These are phyloP conservation scores for Fusarium buxicola DNA, from an alignment of 2,329 filamentous ascomycete species.

Conservation along the genomic window DNA sequence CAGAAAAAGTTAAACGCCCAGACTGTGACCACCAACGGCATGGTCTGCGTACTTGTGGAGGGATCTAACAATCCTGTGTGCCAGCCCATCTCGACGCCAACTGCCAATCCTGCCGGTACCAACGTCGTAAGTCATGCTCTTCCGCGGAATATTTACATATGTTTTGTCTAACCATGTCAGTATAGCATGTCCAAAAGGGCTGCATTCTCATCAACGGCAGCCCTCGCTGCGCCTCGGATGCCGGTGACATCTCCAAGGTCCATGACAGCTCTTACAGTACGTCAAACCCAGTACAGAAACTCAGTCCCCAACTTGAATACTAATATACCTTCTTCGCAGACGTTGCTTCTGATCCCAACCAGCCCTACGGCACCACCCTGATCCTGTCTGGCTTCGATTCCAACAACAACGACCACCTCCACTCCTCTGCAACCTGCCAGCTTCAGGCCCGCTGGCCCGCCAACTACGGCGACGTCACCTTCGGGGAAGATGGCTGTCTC, in stretches of 20 bases:
- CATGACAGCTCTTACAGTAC: constrained; percentile 26
- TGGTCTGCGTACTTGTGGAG: constrained; percentile 8
- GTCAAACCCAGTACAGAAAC: neutral
- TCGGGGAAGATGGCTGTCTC: constrained; percentile 18
- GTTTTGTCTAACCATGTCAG: neutral
- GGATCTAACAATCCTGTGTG: constrained; percentile 18
- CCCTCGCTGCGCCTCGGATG: constrained; percentile 16
- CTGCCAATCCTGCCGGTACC: constrained; percentile 22
- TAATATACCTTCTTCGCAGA: neutral
- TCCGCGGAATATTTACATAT: fast-evolving
- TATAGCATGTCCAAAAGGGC: constrained; percentile 21
- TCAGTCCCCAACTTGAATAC: neutral
- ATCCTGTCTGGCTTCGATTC: constrained; percentile 24
- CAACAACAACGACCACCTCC: constrained; percentile 5
- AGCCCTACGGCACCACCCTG: constrained; percentile 13
- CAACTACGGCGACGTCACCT: constrained; percentile 25
- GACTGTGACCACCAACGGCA: constrained; percentile 7
- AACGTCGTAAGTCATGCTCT: constrained; percentile 14
- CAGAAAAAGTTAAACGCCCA: neutral
- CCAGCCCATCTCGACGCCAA: constrained; percentile 1
- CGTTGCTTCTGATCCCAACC: constrained; percentile 14
- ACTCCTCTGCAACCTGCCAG: constrained; percentile 13
- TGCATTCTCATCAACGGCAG: constrained; percentile 19
- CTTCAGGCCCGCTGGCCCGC: constrained; percentile 21
- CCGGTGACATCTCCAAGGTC: constrained; percentile 8